A percentile compares a stretch with the other conserved stretches of the same genome.
Evolutionary conservation across 2,329 filamentous ascomycete genomes (phyloP).

Genomic region (Alternaria dauci): DNA sequence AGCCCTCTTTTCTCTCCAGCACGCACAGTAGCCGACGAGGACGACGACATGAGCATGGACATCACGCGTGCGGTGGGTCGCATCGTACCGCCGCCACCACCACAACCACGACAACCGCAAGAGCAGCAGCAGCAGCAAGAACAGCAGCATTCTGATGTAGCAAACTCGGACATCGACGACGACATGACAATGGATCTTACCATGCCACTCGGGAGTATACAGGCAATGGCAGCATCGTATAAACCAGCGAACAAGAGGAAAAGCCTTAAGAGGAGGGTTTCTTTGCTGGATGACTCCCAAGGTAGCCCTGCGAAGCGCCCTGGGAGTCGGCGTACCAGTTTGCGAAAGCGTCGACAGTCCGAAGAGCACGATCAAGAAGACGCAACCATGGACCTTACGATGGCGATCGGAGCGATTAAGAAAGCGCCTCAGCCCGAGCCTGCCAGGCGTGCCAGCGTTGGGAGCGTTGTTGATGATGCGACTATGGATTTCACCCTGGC

Average conservation of each 20-base stretch:
- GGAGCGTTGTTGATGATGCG: slow-evolving; percentile 42
- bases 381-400: slow-evolving; percentile 52
- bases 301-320: slow-evolving; percentile 50
- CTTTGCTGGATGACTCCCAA: slow-evolving; percentile 48
- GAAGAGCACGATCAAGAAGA: slow-evolving; percentile 51
- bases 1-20: slow-evolving; percentile 58
- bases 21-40: slow-evolving; percentile 53
- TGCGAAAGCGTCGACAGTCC: slow-evolving; percentile 52
- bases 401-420: slow-evolving; percentile 50
- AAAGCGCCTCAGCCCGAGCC: slow-evolving; percentile 20
- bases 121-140: slow-evolving; percentile 21
- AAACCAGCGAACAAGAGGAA: slow-evolving; percentile 41
- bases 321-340: slow-evolving; percentile 45
- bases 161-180: slow-evolving; percentile 53
- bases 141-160: slow-evolving; percentile 36
- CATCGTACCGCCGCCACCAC: slow-evolving; percentile 67
- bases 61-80: slow-evolving; percentile 84
- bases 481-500: slow-evolving; percentile 54
- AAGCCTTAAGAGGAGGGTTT: slow-evolving; percentile 56
- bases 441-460: slow-evolving; percentile 35
- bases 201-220: slow-evolving; percentile 62
- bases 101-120: slow-evolving; percentile 50
- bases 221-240: slow-evolving; percentile 41
- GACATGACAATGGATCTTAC: slow-evolving; percentile 66
- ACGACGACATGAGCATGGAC: slow-evolving; percentile 88